Evolutionary conservation across 2,329 filamentous ascomycete genomes (phyloP), one percentile per base, ranked within the genome.

Genomic region (Onygenales sp.): DNA sequence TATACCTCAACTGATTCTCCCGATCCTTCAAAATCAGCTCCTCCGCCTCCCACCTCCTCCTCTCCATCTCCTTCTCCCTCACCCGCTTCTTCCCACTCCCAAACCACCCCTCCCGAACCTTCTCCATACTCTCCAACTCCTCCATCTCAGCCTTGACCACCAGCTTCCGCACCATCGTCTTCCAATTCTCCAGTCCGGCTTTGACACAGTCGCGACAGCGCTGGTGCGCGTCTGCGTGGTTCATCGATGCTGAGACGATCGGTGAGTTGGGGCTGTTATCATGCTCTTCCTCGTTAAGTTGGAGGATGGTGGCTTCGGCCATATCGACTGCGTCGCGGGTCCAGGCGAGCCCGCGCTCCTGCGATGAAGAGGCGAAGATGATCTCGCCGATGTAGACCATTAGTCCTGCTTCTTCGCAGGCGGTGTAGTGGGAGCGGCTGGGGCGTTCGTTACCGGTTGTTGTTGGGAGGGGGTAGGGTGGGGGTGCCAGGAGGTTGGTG

Each of bases 381-480:
- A 97, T 95, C 72, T 97, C 92, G 54, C 92, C 92, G 57, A 97
- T 92, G 69, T 95, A 93, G 27, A 90, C 79, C 76, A 89, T 90
- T 11, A 96, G 72, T 0, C 83, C 88, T 2, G 90, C 89, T 69
- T 96, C 91, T 59, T 93, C 86, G 68, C 91, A 96, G 39, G 80
- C 78, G 58, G 87, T 82, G 32, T 78, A 74, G 8, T 82, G 65
- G 52, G 80, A 81, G 46, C 88, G 85, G 53, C 77, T 70, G 0
- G 91, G 82, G 0, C 85, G 77, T 2, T 80, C 71, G 46, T 86
- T 81, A 52, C 91, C 91, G 48, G 87, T 84, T 0, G 81, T 74
- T 0, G 85, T 86, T 0, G 87, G 79, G 0, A 82, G 68, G 0
- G 92, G 90, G 64, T 90, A 95, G 42, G 72, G 67, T 1, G 77